Conservation (phyloP, 2,329 filamentous ascomycete species). For the Colletotrichum falcatum region DNA sequence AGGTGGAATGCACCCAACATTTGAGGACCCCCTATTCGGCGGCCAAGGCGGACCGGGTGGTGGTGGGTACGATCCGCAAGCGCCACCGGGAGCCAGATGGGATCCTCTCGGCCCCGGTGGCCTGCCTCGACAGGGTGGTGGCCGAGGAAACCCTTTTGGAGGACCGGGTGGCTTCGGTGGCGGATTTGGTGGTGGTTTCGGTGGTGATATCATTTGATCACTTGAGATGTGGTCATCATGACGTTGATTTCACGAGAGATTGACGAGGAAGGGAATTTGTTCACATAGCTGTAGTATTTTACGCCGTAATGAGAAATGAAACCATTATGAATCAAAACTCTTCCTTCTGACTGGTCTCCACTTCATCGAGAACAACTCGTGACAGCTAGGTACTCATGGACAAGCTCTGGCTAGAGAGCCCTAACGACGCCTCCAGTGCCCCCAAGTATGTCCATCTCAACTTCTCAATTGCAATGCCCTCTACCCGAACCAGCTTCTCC, state of each 20-base stretch:
- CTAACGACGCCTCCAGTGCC: conserved; percentile 31
- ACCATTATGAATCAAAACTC: not conserved
- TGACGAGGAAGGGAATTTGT: not conserved
- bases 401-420: not conserved
- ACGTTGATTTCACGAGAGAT: not conserved
- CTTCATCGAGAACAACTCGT: no score
- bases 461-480: conserved; percentile 22
- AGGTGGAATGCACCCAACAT: conserved; percentile 95
- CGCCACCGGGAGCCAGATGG: conserved; percentile 90
- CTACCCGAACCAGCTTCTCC: conserved; percentile 42
- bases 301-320: conserved; percentile 35
- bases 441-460: conserved; percentile 43
- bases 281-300: conserved; percentile 19
- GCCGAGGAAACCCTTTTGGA: conserved; percentile 55
- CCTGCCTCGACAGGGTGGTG: conserved; percentile 57
- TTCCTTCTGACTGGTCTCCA: not conserved
- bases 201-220: conserved; percentile 44
- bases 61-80: conserved; percentile 73
- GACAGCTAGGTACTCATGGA: not conserved
- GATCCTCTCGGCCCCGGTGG: conserved; percentile 84
- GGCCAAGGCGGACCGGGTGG: conserved; percentile 61
- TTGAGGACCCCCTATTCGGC: conserved; percentile 88
- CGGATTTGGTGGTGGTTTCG: conserved; percentile 51
- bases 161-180: conserved; percentile 49
- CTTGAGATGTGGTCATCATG: not conserved